A percentile compares a stretch with the other conserved stretches of the same genome.
These are phyloP conservation scores for Petunia axillaris DNA, from an alignment of 257 asterid genomes.

Conservation along the genomic window DNA sequence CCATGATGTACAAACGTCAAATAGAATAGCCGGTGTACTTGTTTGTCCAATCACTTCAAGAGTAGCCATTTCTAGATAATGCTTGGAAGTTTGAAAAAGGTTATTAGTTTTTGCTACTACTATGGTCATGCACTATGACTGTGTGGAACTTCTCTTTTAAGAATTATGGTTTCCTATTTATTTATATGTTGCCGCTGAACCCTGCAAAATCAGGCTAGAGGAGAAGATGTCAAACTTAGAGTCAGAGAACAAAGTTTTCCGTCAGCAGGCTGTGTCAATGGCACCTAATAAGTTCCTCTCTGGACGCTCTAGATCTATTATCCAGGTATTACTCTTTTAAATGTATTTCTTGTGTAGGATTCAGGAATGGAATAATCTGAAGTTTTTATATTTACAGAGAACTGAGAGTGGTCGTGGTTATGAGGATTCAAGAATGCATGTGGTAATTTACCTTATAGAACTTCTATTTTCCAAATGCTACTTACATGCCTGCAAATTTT, in stretches of 20 bases:
- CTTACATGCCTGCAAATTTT: conserved; percentile 25
- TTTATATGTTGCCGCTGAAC: conserved; percentile 21
- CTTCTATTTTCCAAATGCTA: conserved; percentile 27
- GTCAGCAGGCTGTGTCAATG: conserved; percentile 96
- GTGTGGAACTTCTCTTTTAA: conserved; percentile 22
- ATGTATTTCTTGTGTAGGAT: conserved; percentile 7
- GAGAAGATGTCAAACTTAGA: conserved; percentile 87
- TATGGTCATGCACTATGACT: not conserved
- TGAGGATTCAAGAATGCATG: conserved; percentile 62
- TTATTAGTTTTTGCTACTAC: not conserved
- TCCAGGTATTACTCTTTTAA: conserved; percentile 64
- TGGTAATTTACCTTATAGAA: conserved; percentile 53
- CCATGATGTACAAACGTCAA: not conserved
- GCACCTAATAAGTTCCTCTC: conserved; percentile 94
- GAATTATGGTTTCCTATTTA: conserved; percentile 18
- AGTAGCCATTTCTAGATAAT: not conserved
- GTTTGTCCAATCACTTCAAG: not conserved
- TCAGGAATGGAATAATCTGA: conserved; percentile 5
- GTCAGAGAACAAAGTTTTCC: conserved; percentile 97
- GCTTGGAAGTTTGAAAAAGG: conserved; percentile 6
- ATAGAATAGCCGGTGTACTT: not conserved
- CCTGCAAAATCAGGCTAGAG: conserved; percentile 67
- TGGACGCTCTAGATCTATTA: conserved; percentile 92
- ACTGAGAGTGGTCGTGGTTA: conserved; percentile 66
- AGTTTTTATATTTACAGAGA: conserved; percentile 66